A percentile compares a stretch with the other conserved stretches of the same genome.
phyloP scores from a whole-genome alignment of 768 basidiomycete species.

The Tremella fuciformis region DNA sequence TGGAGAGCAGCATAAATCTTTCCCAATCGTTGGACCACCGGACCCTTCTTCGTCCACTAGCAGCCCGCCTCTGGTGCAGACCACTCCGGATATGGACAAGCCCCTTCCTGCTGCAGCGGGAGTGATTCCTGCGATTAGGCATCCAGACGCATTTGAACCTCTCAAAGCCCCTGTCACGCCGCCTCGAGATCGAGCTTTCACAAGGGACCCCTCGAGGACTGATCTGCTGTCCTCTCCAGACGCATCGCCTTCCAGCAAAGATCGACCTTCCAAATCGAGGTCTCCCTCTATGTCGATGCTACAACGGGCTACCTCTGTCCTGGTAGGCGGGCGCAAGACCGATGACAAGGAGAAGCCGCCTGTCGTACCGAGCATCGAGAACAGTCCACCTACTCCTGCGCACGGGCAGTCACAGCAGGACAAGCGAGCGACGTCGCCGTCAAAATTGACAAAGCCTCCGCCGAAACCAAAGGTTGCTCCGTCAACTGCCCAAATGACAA shows the following conservation, averaged over 20 bases:
- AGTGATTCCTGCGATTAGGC: too few species aligned
- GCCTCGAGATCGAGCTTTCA: conserved; percentile 11
- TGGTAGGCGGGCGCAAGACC: conserved; percentile 72
- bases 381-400: conserved; percentile 15
- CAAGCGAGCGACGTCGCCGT: conserved; percentile 30
- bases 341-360: conserved; percentile 62
- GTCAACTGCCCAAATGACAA: neutral
- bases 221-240: conserved; percentile 12
- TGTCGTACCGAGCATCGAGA: conserved; percentile 50
- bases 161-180: conserved; percentile 21
- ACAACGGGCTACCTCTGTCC: conserved; percentile 86
- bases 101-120: too few species aligned
- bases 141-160: conserved; percentile 1
- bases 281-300: conserved; percentile 93
- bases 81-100: too few species aligned
- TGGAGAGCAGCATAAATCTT: too few species aligned
- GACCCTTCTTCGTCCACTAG: neutral
- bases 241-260: conserved; percentile 13
- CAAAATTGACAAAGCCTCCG: conserved; percentile 42
- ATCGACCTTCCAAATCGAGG: conserved; percentile 58
- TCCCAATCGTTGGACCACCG: too few species aligned
- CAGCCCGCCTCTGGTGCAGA: neutral
- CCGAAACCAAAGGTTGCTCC: conserved; percentile 12
- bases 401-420: conserved; percentile 16
- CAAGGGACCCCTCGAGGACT: neutral